phyloP scores from a whole-genome alignment of 2,329 filamentous ascomycete species.

The Lachnellula arida region DNA sequence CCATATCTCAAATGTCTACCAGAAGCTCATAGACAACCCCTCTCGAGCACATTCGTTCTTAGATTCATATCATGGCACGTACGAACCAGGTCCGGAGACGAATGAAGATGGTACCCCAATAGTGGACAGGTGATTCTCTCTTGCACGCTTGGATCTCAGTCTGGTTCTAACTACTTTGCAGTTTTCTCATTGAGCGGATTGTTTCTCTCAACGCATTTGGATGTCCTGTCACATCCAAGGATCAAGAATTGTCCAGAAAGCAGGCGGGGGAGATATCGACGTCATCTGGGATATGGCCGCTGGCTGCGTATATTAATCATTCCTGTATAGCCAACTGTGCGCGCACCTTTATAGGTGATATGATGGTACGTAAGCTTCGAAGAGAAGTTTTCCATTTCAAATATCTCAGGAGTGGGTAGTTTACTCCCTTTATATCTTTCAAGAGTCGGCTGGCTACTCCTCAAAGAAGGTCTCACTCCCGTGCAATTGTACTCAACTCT shows the following conservation, averaged over 20 bases:
- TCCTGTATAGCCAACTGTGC: constrained; percentile 43
- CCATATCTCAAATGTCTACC: constrained; percentile 38
- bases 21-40: constrained; percentile 43
- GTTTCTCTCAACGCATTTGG: constrained; percentile 42
- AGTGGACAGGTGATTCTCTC: constrained; percentile 40
- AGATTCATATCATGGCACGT: constrained; percentile 39
- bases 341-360: constrained; percentile 50
- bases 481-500: no score
- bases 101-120: constrained; percentile 36
- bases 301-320: constrained; percentile 49
- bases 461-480: no score
- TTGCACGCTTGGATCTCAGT: neutral
- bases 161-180: constrained; percentile 16
- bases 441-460: no score
- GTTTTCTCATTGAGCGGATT: constrained; percentile 42
- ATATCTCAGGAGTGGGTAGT: no score
- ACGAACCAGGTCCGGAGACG: constrained; percentile 28
- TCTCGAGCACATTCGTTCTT: constrained; percentile 32
- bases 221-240: constrained; percentile 26
- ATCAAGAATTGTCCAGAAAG: constrained; percentile 17
- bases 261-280: constrained; percentile 4
- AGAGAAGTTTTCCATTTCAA: no score
- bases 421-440: no score
- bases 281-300: constrained; percentile 43
- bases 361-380: constrained; percentile 30